These are phyloP conservation scores for Tylopilus sp. DNA, from an alignment of 1,284 basidiomycete genomes.

Conservation along the genomic window DNA sequence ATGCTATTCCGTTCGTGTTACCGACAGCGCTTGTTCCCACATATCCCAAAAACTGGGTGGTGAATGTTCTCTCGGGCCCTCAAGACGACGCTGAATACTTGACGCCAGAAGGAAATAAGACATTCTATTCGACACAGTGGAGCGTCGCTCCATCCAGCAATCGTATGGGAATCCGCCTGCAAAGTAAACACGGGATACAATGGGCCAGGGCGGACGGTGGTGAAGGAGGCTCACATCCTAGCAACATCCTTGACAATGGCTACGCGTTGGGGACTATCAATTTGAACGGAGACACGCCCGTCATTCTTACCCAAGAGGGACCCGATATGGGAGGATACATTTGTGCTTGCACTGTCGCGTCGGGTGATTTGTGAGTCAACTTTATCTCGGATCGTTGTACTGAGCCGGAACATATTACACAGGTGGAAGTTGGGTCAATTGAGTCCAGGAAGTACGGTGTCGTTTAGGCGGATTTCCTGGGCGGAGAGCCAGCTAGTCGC, in stretches of 20 bases:
- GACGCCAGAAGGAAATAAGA: conserved; percentile 55
- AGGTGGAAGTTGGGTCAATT: conserved; percentile 77
- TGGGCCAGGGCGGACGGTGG: conserved; percentile 75
- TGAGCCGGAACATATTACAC: conserved; percentile 13
- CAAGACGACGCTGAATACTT: conserved; percentile 72
- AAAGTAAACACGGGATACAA: conserved; percentile 52
- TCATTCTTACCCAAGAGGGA: conserved; percentile 71
- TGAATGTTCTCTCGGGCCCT: conserved; percentile 71
- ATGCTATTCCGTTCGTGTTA: conserved; percentile 18
- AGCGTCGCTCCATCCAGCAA: conserved; percentile 68
- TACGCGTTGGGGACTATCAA: conserved; percentile 72
- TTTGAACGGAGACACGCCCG: conserved; percentile 80
- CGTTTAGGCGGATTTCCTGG: conserved; percentile 62
- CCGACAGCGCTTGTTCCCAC: conserved; percentile 48
- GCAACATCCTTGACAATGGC: conserved; percentile 77
- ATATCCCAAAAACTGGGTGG: conserved; percentile 62
- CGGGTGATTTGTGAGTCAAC: conserved; percentile 58
- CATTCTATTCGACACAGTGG: conserved; percentile 65
- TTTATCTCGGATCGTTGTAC: neutral
- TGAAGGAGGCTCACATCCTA: conserved; percentile 79
- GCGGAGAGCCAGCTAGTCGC: conserved; percentile 46
- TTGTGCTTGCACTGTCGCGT: conserved; percentile 65
- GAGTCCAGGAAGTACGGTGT: conserved; percentile 60
- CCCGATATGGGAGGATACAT: conserved; percentile 76
- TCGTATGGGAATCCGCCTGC: conserved; percentile 67